These are phyloP conservation scores for Fraxinus americana DNA, from an alignment of 257 asterid species.

Conservation along the genomic window DNA sequence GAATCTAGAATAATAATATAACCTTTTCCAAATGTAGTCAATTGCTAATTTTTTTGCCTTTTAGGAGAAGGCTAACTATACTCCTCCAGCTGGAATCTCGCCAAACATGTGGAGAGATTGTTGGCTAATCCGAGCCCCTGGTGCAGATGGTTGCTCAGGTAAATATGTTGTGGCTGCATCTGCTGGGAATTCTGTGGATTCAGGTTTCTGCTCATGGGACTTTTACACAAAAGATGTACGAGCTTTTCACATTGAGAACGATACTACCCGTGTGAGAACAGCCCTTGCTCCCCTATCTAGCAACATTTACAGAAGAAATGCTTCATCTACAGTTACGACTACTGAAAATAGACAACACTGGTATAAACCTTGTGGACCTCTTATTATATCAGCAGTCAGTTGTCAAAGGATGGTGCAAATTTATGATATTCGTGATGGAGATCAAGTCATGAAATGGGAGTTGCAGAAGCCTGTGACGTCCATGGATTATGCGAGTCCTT, in stretches of 20 bases:
- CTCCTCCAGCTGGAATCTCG: conserved; percentile 43
- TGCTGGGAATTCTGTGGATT: conserved; percentile 45
- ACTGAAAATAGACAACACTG: conserved; percentile 47
- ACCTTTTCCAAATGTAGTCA: neutral
- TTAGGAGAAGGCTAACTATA: conserved; percentile 49
- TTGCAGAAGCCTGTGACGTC: conserved; percentile 44
- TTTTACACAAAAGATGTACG: conserved; percentile 42
- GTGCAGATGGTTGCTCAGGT: conserved; percentile 59
- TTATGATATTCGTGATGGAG: conserved; percentile 58
- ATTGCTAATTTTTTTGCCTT: neutral
- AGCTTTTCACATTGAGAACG: conserved; percentile 44
- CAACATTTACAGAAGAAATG: conserved; percentile 34
- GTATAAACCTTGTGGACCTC: conserved; percentile 63
- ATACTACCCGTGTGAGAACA: conserved; percentile 26
- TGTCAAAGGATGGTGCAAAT: conserved; percentile 37
- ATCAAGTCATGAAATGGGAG: conserved; percentile 50
- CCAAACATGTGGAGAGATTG: conserved; percentile 60
- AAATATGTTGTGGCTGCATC: conserved; percentile 60
- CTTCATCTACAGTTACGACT: conserved; percentile 24
- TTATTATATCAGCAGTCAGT: conserved; percentile 45
- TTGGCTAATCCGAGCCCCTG: conserved; percentile 58
- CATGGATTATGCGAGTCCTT: conserved; percentile 57
- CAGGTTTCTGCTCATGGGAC: conserved; percentile 65
- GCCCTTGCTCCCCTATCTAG: conserved; percentile 44
- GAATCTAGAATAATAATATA: neutral